Percentiles rank a stretch among this genome's conserved stretches.
phyloP scores from a whole-genome alignment of 129 eudicot genomes.

The Centella asiatica region DNA sequence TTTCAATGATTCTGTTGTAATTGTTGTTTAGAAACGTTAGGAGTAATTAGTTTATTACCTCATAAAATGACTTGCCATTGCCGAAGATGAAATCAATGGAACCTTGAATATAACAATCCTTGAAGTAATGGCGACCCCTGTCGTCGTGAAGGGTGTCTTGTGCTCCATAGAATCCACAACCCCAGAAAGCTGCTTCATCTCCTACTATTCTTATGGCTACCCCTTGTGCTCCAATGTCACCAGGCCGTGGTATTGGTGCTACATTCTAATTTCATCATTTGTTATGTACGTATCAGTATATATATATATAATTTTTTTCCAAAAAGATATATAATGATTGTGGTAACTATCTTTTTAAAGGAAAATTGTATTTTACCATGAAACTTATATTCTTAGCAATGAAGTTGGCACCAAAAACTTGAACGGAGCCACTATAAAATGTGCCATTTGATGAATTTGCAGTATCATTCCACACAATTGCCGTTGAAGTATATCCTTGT shows the following conservation, averaged over 20 bases:
- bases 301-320: no score
- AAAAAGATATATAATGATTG: no score
- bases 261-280: constrained; percentile 41
- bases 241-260: constrained; percentile 82
- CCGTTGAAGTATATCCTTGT: constrained; percentile 80
- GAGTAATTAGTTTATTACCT: constrained; percentile 33
- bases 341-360: not conserved
- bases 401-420: constrained; percentile 76
- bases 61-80: constrained; percentile 78
- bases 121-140: constrained; percentile 93
- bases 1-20: no score
- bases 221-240: constrained; percentile 86
- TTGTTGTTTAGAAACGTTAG: no score
- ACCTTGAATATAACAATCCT: constrained; percentile 85
- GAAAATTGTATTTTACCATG: constrained; percentile 74
- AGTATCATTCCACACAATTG: constrained; percentile 87
- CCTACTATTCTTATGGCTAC: constrained; percentile 78
- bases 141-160: constrained; percentile 97
- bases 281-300: not conserved
- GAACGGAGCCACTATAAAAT: constrained; percentile 74
- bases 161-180: constrained; percentile 95
- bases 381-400: constrained; percentile 91
- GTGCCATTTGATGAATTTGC: constrained; percentile 86
- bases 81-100: constrained; percentile 90
- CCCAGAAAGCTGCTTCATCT: constrained; percentile 85